Conservation (phyloP, 495 filamentous ascomycete species). For the Penicillium cinerascens region DNA sequence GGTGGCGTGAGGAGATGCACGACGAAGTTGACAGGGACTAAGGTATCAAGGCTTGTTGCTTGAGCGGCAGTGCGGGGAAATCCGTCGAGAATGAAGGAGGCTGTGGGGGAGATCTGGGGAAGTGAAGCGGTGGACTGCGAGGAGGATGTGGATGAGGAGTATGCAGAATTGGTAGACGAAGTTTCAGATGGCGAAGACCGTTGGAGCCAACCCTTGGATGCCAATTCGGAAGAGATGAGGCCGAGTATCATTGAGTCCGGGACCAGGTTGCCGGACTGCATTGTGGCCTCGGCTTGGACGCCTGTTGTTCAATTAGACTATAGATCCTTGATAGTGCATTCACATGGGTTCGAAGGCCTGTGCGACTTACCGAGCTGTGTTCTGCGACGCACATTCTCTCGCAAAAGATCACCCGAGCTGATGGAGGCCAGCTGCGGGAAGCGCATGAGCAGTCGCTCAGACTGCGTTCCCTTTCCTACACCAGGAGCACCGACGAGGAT, state of each 20-base stretch:
- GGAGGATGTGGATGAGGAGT: conserved; percentile 14
- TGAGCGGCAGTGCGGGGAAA: conserved; percentile 88
- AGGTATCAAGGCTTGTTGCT: conserved; percentile 67
- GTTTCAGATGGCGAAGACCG: conserved; percentile 15
- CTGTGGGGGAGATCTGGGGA: conserved; percentile 64
- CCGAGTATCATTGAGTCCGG: conserved; percentile 87
- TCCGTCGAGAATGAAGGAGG: conserved; percentile 93
- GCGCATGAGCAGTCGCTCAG: conserved; percentile 76
- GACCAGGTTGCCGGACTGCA: conserved; percentile 79
- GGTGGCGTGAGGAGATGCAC: conserved; percentile 53
- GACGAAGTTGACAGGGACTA: conserved; percentile 90
- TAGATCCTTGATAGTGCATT: background rate
- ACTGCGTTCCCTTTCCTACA: conserved; percentile 90
- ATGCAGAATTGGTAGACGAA: conserved; percentile 7
- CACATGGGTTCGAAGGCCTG: background rate
- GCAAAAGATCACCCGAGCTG: conserved; percentile 87
- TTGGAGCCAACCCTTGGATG: conserved; percentile 74
- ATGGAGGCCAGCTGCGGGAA: conserved; percentile 89
- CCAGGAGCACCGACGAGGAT: conserved; percentile 96
- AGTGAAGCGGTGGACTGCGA: conserved; percentile 8
- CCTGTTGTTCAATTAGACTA: conserved; percentile 47
- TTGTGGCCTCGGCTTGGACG: conserved; percentile 80
- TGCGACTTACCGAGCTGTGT: conserved; percentile 72
- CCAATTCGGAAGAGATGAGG: conserved; percentile 84
- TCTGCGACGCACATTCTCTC: conserved; percentile 84